Evolutionary conservation across 257 asterid species (phyloP), one percentile per base, ranked within the genome.

Genomic region (Lycium barbarum): DNA sequence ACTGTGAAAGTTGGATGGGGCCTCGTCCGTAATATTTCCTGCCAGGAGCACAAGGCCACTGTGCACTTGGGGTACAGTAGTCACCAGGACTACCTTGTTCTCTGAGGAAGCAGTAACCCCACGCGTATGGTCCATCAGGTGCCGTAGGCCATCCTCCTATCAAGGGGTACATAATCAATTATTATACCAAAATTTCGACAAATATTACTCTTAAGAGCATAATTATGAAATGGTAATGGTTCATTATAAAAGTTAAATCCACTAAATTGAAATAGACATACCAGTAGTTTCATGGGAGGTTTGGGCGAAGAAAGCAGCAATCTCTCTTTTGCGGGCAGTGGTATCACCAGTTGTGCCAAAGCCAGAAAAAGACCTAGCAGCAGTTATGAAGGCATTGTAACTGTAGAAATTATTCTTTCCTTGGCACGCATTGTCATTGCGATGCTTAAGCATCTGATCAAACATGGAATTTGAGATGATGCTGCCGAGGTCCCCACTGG

Each of bases 51-150:
- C 33, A 26, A 26, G 33, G 33, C 33, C 33, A 26, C 33, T 26
- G 33, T 26, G 33, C 33, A 26, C 33, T 26, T 26, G 33, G 33
- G 0, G 33, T 26, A 26, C 33, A 26, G 33, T 26, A 26, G 33
- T 26, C 33, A 26, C 33, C 33, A 26, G 33, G 33, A 26, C 33
- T 26, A 26, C 33, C 33, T 26, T 26, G 79, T 81, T 87, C 90
- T 78, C 85, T 53, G 45, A 85, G 80, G 83, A 40, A 85, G 71
- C 89, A 89, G 13, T 89, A 85, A 73, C 89, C 91, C 91, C 89
- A 84, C 35, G 90, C 85, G 47, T 84, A 87, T 84, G 89, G 85
- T 7, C 91, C 90, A 84, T 87, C 90, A 0, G 90, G 91, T 13
- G 89, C 90, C 0, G 82, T 47, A 54, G 84, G 35, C 85, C 87